Evolutionary conservation across 2,329 filamentous ascomycete genomes (phyloP).

Genomic region (Fusarium equiseti): DNA sequence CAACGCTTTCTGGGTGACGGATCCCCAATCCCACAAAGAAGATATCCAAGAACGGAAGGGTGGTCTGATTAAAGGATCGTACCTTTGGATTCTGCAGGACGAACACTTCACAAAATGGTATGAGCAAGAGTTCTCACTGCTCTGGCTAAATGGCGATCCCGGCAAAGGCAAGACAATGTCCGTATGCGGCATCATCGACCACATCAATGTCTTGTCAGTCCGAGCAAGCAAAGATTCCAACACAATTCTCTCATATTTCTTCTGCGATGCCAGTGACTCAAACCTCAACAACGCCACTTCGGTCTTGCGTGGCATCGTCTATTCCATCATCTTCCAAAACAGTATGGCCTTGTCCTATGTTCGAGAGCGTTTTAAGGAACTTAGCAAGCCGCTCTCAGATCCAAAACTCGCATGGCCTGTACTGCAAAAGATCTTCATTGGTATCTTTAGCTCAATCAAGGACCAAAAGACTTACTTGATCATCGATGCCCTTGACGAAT

Average conservation of each 20-base stretch:
- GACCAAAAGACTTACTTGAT: fast-evolving
- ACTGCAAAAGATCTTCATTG: no score
- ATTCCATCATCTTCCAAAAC: neutral
- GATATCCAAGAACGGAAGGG: neutral
- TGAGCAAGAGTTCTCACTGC: fast-evolving
- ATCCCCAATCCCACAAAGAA: neutral
- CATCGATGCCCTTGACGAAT: no score
- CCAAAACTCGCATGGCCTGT: neutral
- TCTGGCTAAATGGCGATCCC: neutral
- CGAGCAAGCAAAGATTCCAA: no score
- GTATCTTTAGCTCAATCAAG: fast-evolving
- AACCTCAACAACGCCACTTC: fast-evolving
- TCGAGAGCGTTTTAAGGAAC: neutral
- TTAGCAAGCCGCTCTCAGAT: fast-evolving
- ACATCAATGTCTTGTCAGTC: no score
- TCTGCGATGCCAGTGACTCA: neutral
- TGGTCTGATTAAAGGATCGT: fast-evolving
- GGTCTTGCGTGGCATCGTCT: neutral
- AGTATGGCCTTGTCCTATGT: neutral
- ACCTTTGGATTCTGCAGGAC: fast-evolving
- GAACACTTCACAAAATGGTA: neutral
- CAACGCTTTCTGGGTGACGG: neutral
- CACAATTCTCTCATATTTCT: neutral
- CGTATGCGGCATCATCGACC: neutral
- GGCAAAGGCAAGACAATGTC: neutral